These are phyloP conservation scores for Colletotrichum tropicicola DNA, from an alignment of 2,329 filamentous ascomycete species.

Conservation along the genomic window DNA sequence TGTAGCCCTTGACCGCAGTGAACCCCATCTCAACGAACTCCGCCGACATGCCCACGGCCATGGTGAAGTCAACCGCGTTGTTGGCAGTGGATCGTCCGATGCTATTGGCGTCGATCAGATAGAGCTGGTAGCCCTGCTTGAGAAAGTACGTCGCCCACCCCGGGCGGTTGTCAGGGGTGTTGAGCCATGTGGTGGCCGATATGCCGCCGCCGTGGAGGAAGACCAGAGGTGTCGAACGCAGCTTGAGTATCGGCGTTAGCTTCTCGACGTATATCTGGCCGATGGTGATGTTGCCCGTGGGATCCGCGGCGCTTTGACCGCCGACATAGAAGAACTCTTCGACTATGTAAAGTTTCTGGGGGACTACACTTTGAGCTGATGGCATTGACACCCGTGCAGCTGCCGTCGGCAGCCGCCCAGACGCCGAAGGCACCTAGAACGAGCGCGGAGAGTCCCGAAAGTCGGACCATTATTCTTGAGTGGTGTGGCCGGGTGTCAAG, in stretches of 20 bases:
- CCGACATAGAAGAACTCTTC: constrained; percentile 42
- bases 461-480: constrained; percentile 4
- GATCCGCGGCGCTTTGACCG: constrained; percentile 35
- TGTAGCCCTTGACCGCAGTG: constrained; percentile 35
- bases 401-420: background rate
- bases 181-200: constrained; percentile 43
- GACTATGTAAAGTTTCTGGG: constrained; percentile 25
- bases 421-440: background rate
- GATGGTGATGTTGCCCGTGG: constrained; percentile 34
- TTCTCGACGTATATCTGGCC: constrained; percentile 43
- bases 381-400: constrained; percentile 21
- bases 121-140: constrained; percentile 48
- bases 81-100: constrained; percentile 42
- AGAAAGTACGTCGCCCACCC: constrained; percentile 53
- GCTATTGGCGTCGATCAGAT: constrained; percentile 48
- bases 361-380: constrained; percentile 16
- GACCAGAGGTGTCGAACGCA: constrained; percentile 37
- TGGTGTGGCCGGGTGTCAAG: background rate
- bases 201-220: constrained; percentile 43
- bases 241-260: constrained; percentile 36
- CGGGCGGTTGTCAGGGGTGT: constrained; percentile 49
- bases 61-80: constrained; percentile 38
- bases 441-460: constrained; percentile 8
- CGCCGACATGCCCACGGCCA: constrained; percentile 34
- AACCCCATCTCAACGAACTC: constrained; percentile 38